These are phyloP conservation scores for Cenchrus purpureus DNA, from an alignment of 176 grass and related monocot species.

Conservation along the genomic window DNA sequence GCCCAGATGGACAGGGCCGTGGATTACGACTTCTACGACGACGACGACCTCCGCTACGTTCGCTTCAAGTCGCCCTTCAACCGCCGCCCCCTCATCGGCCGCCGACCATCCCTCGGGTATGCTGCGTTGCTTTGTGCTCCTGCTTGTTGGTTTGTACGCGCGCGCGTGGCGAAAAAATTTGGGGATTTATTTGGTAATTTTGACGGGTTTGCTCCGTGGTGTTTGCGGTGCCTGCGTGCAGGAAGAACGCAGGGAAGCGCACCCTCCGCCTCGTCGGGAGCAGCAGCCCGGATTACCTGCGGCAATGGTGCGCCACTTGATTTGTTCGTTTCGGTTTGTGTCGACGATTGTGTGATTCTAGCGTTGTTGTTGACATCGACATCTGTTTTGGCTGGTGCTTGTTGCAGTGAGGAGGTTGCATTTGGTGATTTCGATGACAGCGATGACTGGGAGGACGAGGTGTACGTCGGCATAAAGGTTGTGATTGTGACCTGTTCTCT, in stretches of 20 bases:
- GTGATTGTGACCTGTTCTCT: conserved; percentile 15
- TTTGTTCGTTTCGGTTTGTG: conserved; percentile 21
- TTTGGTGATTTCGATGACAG: conserved; percentile 36
- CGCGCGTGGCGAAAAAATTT: neutral
- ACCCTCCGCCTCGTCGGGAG: conserved; percentile 38
- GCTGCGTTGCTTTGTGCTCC: neutral
- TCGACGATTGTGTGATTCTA: neutral
- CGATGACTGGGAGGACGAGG: conserved; percentile 7
- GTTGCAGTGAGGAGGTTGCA: conserved; percentile 38
- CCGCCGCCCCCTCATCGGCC: conserved; percentile 38
- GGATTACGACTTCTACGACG: conserved; percentile 34
- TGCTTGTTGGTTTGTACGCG: neutral
- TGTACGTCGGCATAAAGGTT: conserved; percentile 8
- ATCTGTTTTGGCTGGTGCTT: neutral
- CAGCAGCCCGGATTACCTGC: conserved; percentile 33
- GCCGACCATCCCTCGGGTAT: conserved; percentile 12
- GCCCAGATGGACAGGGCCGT: conserved; percentile 24
- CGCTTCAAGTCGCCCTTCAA: conserved; percentile 43
- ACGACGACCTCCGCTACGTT: conserved; percentile 20
- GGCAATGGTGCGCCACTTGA: neutral
- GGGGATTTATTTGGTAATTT: neutral
- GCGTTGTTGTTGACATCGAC: neutral
- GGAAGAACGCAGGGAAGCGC: conserved; percentile 36
- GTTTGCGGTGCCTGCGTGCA: conserved; percentile 13
- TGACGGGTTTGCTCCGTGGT: neutral